Base-by-base conservation (phyloP, 2,329 filamentous ascomycete genomes). In the Neofusicoccum laricinum region DNA sequence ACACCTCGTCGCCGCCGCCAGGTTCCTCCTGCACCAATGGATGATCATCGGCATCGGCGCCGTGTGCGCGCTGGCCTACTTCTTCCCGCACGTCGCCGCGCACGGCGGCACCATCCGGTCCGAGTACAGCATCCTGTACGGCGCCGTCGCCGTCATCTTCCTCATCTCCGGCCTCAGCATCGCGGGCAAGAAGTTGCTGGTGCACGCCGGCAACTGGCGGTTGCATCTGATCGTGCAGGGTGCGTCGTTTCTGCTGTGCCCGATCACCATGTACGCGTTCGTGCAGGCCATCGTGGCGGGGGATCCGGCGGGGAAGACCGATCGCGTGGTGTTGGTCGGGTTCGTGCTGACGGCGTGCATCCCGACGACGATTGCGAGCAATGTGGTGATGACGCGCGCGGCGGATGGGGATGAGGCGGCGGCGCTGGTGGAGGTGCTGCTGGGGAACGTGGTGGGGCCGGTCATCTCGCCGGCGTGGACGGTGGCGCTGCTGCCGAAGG, bases 51-150 rank as follows among this genome's bases (percentile, higher is more conserved):
- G 63, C 14, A 58, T 64, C 25, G 53, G 53, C n/a, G 45, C 61
- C 34, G 63, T 55, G 3, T 64, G 63, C 63, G 25, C 45, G 17
- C 53, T 64, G 11, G 63, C 53, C 45, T 61, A 64, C 53, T 43
- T 51, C 43, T 64, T 64, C 46, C 63, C 63, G 3, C 38, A 41
- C 46, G 46, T 64, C 45, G 63, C 63, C 11, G 63, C 63, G 6
- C 63, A 64, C 46, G 63, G 63, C 53, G 63, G 63, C 21, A 14
- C 30, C 45, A 64, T 64, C 53, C 53, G 63, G 45, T 51, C 45
- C 34, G 46, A 64, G 21, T 64, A 64, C 63, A 59, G 53, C 53
- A 61, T 64, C 46, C 63, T 64, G 34, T 64, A 64, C 63, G 63
- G 63, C 21, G 63, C 63, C 43, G 63, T 64, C 3, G 63, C 63